Conservation (phyloP, 108 stramenopile species). For the Mayamaea pseudoterrestris region DNA sequence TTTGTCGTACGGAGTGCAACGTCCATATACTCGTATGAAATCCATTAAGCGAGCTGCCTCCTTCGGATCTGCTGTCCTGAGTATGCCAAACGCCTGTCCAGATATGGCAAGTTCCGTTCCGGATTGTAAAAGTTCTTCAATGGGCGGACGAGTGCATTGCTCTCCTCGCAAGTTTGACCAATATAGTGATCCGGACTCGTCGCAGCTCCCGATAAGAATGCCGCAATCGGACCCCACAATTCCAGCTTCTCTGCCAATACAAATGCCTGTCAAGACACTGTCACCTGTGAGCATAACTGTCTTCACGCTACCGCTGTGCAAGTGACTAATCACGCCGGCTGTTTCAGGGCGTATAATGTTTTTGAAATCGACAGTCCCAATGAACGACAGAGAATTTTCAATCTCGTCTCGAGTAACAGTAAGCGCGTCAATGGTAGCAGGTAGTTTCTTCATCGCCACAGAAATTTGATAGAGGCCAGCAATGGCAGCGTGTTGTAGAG, state of each 20-base stretch:
- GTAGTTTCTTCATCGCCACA: constrained; percentile 23
- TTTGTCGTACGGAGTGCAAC: constrained; percentile 50
- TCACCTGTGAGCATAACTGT: constrained; percentile 53
- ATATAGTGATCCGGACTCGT: constrained; percentile 8
- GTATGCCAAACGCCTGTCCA: constrained; percentile 32
- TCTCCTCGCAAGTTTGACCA: neutral
- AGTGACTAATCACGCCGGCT: constrained; percentile 29
- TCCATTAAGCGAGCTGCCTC: constrained; percentile 13
- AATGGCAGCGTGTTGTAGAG: constrained; percentile 18
- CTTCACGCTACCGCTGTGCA: constrained; percentile 28
- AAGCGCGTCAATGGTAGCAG: constrained; percentile 14
- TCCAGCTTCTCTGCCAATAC: constrained; percentile 41
- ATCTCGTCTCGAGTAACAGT: constrained; percentile 28
- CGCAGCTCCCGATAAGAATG: too few relatives aligned
- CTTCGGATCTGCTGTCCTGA: constrained; percentile 19
- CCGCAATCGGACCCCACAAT: constrained; percentile 26
- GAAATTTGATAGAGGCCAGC: constrained; percentile 47
- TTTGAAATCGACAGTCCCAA: constrained; percentile 45
- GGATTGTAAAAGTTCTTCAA: too few relatives aligned
- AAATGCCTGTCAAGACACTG: constrained; percentile 40
- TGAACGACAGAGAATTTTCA: constrained; percentile 31
- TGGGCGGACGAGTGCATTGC: neutral
- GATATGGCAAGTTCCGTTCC: constrained; percentile 36
- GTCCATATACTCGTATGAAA: constrained; percentile 39
- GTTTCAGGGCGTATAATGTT: constrained; percentile 43